A percentile compares a stretch with the other conserved stretches of the same genome.
Evolutionary conservation across 768 basidiomycete genomes (phyloP).

Genomic region (Psilocybe tampanensis): DNA sequence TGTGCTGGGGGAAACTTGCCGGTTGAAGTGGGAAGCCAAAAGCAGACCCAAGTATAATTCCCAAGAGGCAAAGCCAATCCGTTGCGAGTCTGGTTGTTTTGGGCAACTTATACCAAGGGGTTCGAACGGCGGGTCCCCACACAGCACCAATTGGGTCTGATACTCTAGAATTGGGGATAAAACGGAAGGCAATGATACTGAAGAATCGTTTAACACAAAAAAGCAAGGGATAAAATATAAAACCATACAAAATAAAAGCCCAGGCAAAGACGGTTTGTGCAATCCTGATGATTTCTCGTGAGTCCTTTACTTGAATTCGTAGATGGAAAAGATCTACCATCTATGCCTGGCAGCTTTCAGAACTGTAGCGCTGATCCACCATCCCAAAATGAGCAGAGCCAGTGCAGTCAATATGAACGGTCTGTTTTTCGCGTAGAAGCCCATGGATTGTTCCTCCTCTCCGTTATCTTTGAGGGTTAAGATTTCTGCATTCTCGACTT

Average conservation of each 20-base stretch:
- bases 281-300: constrained; percentile 48
- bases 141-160: constrained; percentile 68
- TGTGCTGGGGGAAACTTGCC: constrained; percentile 58
- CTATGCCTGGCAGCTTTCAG: constrained; percentile 70
- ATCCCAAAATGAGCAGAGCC: constrained; percentile 69
- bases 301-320: constrained; percentile 3
- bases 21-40: constrained; percentile 64
- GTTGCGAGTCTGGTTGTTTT: constrained; percentile 55
- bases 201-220: constrained; percentile 26
- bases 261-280: constrained; percentile 83
- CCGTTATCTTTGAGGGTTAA: background rate
- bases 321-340: constrained; percentile 49
- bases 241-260: constrained; percentile 72
- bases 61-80: constrained; percentile 80
- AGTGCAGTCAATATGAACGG: constrained; percentile 58
- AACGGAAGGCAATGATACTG: constrained; percentile 82
- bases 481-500: constrained; percentile 36
- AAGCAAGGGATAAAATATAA: constrained; percentile 28
- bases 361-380: constrained; percentile 84
- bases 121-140: constrained; percentile 67
- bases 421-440: constrained; percentile 38
- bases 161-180: constrained; percentile 71
- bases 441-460: background rate
- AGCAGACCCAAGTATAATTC: constrained; percentile 81
- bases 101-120: constrained; percentile 65